Evolutionary conservation across 2,329 filamentous ascomycete species (phyloP), one percentile per base, ranked within the genome.

Genomic region (Colletotrichum nymphaeae): DNA sequence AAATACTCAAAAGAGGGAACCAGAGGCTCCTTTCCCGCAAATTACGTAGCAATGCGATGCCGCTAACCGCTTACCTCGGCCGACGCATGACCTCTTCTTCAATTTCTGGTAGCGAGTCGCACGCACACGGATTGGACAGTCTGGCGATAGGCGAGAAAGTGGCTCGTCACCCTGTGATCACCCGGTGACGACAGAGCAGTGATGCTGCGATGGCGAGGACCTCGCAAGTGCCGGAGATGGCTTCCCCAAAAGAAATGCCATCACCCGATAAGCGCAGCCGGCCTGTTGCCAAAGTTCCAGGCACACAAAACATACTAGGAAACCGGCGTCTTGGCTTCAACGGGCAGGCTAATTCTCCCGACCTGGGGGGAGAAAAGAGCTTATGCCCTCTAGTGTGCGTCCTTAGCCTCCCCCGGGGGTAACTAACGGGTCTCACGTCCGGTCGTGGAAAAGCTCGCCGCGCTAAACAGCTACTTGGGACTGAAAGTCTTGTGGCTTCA

Each of bases 381-480:
- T 42, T 64, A n/a, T 64, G 62, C 30, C 37, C 30, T 56, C 30
- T 53, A 55, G 62, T 53, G 46, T 42, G 64, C 28, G 7, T 26
- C 24, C 37, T 35, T 58, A 26, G 30, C 49, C 12, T 37, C 19
- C n/a, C 53, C 37, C n/a, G 16, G 46, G 37, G 22, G 42, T 22
- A 52, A 22, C n/a, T 12, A 32, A 58, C 53, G 69, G 65, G 28
- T 56, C 55, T 16, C 3, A 49, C 63, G 37, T 26, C 69, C 59
- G 24, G 24, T 57, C 59, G 14, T 7, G 53, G 65, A 28, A 69
- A 59, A 28, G 42, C 4, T 19, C 58, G 65, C 37, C 65, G 53
- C 37, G 63, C 64, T 26, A 63, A 37, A 58, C 26, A 72, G 69
- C 69, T 57, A 63, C 63, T 57, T 49, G 46, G 67, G 56, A 46